A percentile compares a stretch with the other conserved stretches of the same genome.
Conservation (phyloP, 352 stramenopile genomes). For the Phytophthora hybrid region DNA sequence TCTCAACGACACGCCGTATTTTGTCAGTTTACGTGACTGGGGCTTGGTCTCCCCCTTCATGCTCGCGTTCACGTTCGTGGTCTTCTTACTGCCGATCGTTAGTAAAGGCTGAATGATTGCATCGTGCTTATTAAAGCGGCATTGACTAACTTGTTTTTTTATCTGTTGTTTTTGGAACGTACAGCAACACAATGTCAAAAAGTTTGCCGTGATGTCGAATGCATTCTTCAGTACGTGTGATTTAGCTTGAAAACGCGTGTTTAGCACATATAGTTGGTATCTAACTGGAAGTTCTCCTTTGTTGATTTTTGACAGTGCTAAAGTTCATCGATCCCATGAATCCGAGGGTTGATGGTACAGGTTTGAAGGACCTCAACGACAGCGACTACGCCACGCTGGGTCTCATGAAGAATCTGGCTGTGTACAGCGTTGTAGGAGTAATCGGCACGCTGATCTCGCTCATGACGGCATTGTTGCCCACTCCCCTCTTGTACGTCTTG, state of each 20-base stretch:
- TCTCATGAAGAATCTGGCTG: constrained; percentile 69
- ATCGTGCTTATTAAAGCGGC: not conserved
- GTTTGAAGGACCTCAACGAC: constrained; percentile 57
- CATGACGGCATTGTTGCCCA: constrained; percentile 58
- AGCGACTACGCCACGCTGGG: constrained; percentile 52
- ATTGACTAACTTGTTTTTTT: constrained; percentile 9
- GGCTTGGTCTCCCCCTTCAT: constrained; percentile 61
- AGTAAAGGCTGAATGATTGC: constrained; percentile 7
- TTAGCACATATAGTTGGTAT: not conserved
- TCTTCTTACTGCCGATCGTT: constrained; percentile 66
- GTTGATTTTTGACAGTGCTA: constrained; percentile 43
- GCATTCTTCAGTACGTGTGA: constrained; percentile 70
- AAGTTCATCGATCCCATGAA: constrained; percentile 77
- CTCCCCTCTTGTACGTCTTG: constrained; percentile 62
- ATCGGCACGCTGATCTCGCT: constrained; percentile 72
- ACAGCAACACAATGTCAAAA: constrained; percentile 73
- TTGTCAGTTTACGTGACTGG: constrained; percentile 68
- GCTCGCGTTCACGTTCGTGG: constrained; percentile 67
- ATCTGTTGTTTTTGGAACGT: not conserved
- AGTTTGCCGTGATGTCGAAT: constrained; percentile 77
- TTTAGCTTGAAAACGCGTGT: not conserved
- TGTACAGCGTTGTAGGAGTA: constrained; percentile 70
- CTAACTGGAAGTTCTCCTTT: not conserved
- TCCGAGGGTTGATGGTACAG: constrained; percentile 45
- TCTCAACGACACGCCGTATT: constrained; percentile 57